A percentile compares a stretch with the other conserved stretches of the same genome.
These are phyloP conservation scores for Cladosporium sp. DNA, from an alignment of 2,329 filamentous ascomycete species.

Conservation along the genomic window DNA sequence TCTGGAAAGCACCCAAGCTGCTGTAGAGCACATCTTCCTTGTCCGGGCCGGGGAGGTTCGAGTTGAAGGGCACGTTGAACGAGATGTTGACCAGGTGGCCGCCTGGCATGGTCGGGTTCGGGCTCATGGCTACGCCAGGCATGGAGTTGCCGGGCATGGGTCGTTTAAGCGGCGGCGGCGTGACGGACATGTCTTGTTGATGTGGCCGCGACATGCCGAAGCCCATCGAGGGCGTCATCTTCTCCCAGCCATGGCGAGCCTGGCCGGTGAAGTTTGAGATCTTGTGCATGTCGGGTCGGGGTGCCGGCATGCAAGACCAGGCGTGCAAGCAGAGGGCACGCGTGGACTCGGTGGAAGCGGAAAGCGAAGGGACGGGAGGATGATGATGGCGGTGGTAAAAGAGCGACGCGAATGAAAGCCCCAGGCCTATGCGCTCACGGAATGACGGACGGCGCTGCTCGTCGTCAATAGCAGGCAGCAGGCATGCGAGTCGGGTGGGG, in stretches of 20 bases:
- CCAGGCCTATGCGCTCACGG: slow-evolving; percentile 22
- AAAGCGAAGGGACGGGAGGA: slow-evolving; percentile 11
- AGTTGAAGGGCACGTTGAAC: slow-evolving; percentile 96
- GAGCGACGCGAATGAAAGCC: slow-evolving; percentile 19
- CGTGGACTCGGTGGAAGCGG: slow-evolving; percentile 17
- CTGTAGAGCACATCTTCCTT: slow-evolving; percentile 94
- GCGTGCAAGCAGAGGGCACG: slow-evolving; percentile 23
- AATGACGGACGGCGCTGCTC: slow-evolving; percentile 26
- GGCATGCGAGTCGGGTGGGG: slow-evolving; percentile 24
- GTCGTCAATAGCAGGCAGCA: slow-evolving; percentile 28
- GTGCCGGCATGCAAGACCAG: slow-evolving; percentile 17
- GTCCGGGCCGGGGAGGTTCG: slow-evolving; percentile 87
- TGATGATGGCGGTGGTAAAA: slow-evolving; percentile 17
- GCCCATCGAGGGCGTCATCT: slow-evolving; percentile 63
- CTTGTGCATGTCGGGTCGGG: slow-evolving; percentile 59
- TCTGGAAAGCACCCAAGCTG: slow-evolving; percentile 79
- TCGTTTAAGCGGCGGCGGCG: slow-evolving; percentile 57
- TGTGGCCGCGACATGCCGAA: slow-evolving; percentile 57
- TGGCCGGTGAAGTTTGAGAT: slow-evolving; percentile 68
- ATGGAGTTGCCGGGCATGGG: slow-evolving; percentile 39
- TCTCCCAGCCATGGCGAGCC: slow-evolving; percentile 68
- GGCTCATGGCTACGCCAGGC: slow-evolving; percentile 39
- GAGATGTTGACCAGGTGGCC: slow-evolving; percentile 85
- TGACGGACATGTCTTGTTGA: slow-evolving; percentile 26
- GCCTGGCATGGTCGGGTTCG: slow-evolving; percentile 68